Evolutionary conservation across 805 yeast genomes (phyloP).

Genomic region (Candida piceae): DNA sequence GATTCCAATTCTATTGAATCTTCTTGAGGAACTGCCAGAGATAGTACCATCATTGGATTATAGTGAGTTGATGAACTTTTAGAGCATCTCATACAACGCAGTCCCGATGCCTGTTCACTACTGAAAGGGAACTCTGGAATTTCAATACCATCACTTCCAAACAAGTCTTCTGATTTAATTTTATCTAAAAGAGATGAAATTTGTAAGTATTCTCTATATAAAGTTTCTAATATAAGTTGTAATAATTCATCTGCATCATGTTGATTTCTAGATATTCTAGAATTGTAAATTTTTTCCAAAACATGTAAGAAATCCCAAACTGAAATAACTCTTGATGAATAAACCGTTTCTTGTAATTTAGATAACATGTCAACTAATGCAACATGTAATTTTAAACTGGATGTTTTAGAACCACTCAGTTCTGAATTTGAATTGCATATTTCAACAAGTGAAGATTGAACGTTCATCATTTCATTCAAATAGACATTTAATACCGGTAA

Average conservation of each 20-base stretch:
- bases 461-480: constrained; percentile 37
- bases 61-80: constrained; percentile 52
- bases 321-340: constrained; percentile 49
- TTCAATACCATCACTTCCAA: too few species aligned
- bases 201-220: constrained; percentile 54
- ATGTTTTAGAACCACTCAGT: constrained; percentile 12
- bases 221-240: constrained; percentile 72
- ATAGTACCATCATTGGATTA: constrained; percentile 63
- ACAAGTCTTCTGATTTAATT: too few species aligned
- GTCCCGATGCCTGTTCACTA: constrained; percentile 60
- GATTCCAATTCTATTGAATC: constrained; percentile 35
- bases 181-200: too few species aligned
- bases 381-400: constrained; percentile 49
- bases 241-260: constrained; percentile 95
- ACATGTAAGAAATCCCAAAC: constrained; percentile 77
- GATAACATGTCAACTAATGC: constrained; percentile 48
- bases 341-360: constrained; percentile 59
- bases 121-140: constrained; percentile 70
- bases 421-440: not conserved
- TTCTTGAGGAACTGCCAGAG: constrained; percentile 68
- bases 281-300: constrained; percentile 66
- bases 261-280: constrained; percentile 73
- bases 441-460: constrained; percentile 8
- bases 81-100: constrained; percentile 67
- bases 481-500: constrained; percentile 56